These are phyloP conservation scores for Alternaria alternata DNA, from an alignment of 2,329 filamentous ascomycete genomes.

Conservation along the genomic window DNA sequence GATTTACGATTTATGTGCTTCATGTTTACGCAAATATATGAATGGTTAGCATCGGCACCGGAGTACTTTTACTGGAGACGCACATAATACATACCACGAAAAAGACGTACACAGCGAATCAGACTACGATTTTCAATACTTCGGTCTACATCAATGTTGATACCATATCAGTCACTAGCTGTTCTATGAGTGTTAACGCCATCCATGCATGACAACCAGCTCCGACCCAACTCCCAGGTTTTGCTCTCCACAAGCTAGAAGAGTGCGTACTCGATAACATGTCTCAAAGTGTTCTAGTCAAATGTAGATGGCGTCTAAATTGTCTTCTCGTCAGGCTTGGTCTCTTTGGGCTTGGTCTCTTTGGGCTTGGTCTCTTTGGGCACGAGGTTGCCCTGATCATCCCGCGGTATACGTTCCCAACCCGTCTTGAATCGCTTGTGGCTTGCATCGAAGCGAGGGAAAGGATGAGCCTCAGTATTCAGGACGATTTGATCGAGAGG, in stretches of 20 bases:
- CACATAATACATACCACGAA: not conserved
- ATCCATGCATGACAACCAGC: not conserved
- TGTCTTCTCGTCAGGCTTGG: conserved; percentile 7
- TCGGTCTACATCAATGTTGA: not conserved
- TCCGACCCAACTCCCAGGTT: not conserved
- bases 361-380: conserved; percentile 21
- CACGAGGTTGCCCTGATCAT: conserved; percentile 42
- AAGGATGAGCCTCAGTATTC: conserved; percentile 93
- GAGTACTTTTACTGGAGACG: conserved; percentile 3
- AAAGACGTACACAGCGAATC: not conserved
- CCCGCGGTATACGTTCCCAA: conserved; percentile 75
- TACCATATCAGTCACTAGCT: not conserved
- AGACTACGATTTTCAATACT: not conserved
- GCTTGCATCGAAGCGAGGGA: conserved; percentile 86
- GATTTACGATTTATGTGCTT: conserved; percentile 10
- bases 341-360: conserved; percentile 22
- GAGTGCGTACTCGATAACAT: not conserved
- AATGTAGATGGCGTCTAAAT: not conserved
- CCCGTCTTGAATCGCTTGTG: conserved; percentile 77
- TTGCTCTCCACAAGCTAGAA: not conserved
- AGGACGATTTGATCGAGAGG: conserved; percentile 88
- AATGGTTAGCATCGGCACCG: conserved; percentile 3
- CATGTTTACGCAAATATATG: conserved; percentile 2
- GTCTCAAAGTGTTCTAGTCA: not conserved
- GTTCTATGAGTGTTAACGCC: not conserved